Base-by-base conservation (phyloP, 139 green algal species). In the Choricystis sp. region DNA sequence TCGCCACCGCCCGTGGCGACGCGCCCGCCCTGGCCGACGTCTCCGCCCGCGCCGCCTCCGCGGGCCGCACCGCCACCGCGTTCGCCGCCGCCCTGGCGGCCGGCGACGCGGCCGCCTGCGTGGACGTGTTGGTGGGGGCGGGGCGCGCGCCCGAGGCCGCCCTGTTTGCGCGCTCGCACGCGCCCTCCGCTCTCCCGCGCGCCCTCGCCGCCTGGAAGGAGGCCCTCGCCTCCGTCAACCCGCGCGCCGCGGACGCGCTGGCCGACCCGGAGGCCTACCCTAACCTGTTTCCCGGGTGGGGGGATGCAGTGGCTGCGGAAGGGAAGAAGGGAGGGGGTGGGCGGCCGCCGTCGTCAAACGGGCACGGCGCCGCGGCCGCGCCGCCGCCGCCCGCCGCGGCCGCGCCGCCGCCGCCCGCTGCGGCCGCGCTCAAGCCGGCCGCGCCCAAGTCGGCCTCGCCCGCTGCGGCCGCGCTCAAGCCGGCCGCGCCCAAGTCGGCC, bases 241-340 rank as follows among this genome's bases (percentile, higher is more conserved):
- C 83, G 55, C 96, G 94, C 73, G 92, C 93, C 4, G 92, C 93
- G 0, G 93, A 98, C 68, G 82, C 87, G 2, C 77, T 99, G 26
- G 93, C 92, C 1, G 91, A 98, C 78, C 93, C 93, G 4, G 78
- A 72, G 1, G 88, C 93, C 74, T 97, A 96, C 77, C 71, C 83
- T 64, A 97, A 99, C 76, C 79, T 99, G 19, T 99, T 99, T 78
- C 88, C 88, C 21, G 80, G 92, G 64, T 75, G 94, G 29, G 71
- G 94, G n/a, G 61, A 78, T 14, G 87, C 87, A 2, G 49, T 94
- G 22, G 58, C 85, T 66, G 82, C 79, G 5, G 87, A 94, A 72
- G 59, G 59, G 1, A 57, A 64, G 0, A 68, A 73, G 66, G 63
- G 9, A 9, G 40, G 40, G 9, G 40, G 40, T 52, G 40, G 40